Evolutionary conservation across 805 yeast species (phyloP), one percentile per base, ranked within the genome.

Genomic region (Saccharomycodes ludwigii): DNA sequence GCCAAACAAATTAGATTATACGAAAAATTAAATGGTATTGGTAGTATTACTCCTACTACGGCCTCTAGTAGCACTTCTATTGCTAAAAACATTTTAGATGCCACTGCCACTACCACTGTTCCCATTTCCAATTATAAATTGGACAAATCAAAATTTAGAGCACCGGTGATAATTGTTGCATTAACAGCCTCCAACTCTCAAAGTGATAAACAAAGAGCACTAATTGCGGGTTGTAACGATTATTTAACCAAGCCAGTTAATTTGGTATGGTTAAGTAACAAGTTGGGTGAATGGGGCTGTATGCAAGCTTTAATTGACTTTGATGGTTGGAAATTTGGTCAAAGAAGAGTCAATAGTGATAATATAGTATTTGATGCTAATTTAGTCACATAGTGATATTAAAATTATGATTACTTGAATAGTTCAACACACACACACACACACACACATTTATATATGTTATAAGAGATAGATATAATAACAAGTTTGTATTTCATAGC

Each of bases 81-180:
- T 6, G 38, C 46, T 15, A 19, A 16, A 7, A 24, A 17, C 4
- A 15, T 13, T 7, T 31, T 21, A 10, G 33, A 34, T 7, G 47
- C 50, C 6, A 42, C 44, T 21, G 45, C 53, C 1, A 37, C 40
- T 14, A 35, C 45, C 9, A 50, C 50, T 16, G 29, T 50, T 7
- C 41, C 43, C n/a, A 38, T 40, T 30, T 13, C 40, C 21, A 39
- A 45, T 21, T 35, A 38, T 4, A 48, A 48, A 18, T 43, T 41
- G 14, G 61, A 59, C 8, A 66, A 64, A 7, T 58, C 62, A 8
- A 55, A 68, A n/a, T 84, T 84, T 55, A 68, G 83, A 40, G 78
- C 94, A 1, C 98, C 99, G 0, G 95, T 93, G n/a, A 91, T 91
- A 35, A 88, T 91, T 32, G 98, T 91, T 14, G 99, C 99, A 0